Percentiles rank a stretch among this genome's conserved stretches.
phyloP scores from a whole-genome alignment of 768 basidiomycete genomes.

The Pleurotus citrinopileatus region DNA sequence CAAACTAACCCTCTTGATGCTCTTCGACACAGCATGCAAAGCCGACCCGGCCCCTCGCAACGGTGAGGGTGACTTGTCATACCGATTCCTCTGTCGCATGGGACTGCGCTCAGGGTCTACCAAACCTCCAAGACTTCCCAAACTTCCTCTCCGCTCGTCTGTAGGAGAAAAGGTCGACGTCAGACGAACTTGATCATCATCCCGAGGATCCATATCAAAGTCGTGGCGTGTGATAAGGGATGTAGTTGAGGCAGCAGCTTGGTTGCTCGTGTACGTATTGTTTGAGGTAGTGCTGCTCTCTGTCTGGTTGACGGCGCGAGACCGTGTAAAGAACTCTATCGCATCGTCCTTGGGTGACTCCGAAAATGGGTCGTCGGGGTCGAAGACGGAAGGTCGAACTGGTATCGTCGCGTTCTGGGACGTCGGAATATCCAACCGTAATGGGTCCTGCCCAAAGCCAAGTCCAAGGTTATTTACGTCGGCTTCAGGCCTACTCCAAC shows the following conservation, averaged over 20 bases:
- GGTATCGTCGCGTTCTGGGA: conserved; percentile 12
- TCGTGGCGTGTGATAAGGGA: conserved; percentile 42
- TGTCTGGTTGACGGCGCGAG: conserved; percentile 28
- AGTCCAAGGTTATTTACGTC: background rate
- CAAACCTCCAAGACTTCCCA: conserved; percentile 25
- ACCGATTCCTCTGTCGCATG: conserved; percentile 41
- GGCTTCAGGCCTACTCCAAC: conserved; percentile 50
- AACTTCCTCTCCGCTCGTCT: conserved; percentile 21
- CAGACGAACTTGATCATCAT: conserved; percentile 57
- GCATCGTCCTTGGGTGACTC: conserved; percentile 36
- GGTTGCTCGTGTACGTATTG: conserved; percentile 38
- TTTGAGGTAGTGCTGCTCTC: conserved; percentile 28
- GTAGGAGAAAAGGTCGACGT: conserved; percentile 48
- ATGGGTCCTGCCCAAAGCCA: conserved; percentile 39
- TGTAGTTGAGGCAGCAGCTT: conserved; percentile 47
- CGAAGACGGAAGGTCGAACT: conserved; percentile 16
- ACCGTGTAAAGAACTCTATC: conserved; percentile 13
- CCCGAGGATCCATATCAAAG: conserved; percentile 30
- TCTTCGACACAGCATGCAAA: conserved; percentile 54
- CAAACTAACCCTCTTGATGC: conserved; percentile 60
- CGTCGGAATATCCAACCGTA: conserved; percentile 33
- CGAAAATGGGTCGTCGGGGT: conserved; percentile 47
- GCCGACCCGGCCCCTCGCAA: conserved; percentile 59
- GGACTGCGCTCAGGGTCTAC: conserved; percentile 50
- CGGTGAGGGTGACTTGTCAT: conserved; percentile 54